phyloP scores from a whole-genome alignment of 2,329 filamentous ascomycete species.

The Microdochium bolleyi region DNA sequence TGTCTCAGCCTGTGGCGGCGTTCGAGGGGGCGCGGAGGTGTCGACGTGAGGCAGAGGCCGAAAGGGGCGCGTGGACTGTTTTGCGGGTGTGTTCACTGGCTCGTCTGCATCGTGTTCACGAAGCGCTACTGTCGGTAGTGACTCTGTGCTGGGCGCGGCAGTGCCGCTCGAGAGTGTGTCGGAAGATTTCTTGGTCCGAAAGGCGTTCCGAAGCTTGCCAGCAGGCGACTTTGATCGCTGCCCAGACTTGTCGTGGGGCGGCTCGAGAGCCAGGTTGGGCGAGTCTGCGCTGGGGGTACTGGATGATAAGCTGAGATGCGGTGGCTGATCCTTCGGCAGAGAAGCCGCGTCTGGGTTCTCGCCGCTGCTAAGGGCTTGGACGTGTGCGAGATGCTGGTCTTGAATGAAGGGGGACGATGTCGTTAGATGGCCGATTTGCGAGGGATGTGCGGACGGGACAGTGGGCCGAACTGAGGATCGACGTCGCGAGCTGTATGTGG shows the following conservation, averaged over 20 bases:
- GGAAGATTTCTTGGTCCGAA: conserved; percentile 44
- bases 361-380: conserved; percentile 27
- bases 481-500: background rate
- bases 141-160: conserved; percentile 10
- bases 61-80: conserved; percentile 8
- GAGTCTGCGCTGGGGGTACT: conserved; percentile 1
- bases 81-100: conserved; percentile 8
- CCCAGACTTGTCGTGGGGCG: background rate
- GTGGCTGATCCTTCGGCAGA: background rate
- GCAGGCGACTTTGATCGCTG: conserved; percentile 62
- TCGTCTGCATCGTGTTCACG: conserved; percentile 9
- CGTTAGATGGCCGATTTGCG: conserved; percentile 60
- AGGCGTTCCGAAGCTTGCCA: conserved; percentile 64
- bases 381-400: conserved; percentile 40
- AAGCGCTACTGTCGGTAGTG: conserved; percentile 1
- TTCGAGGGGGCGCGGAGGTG: conserved; percentile 28
- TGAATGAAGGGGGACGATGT: conserved; percentile 62
- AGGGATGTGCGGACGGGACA: conserved; percentile 49
- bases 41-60: conserved; percentile 13
- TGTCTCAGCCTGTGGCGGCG: conserved; percentile 37
- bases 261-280: conserved; percentile 8
- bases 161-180: conserved; percentile 9
- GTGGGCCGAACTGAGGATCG: conserved; percentile 30
- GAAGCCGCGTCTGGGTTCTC: conserved; percentile 21
- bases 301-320: background rate